Base-by-base conservation (phyloP, 768 basidiomycete genomes). In the Trametopsis cervina region DNA sequence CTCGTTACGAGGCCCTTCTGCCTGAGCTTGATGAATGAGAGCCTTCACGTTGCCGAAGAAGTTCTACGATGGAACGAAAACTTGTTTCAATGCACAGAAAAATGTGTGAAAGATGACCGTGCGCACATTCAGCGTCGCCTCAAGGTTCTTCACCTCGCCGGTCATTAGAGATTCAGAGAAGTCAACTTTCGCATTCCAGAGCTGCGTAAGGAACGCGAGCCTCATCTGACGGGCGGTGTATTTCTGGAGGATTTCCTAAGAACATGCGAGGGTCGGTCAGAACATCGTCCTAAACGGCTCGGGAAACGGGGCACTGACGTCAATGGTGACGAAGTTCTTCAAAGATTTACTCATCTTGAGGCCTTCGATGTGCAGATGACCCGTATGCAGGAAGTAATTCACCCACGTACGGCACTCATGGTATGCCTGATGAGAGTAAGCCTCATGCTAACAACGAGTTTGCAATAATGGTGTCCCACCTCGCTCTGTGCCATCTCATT, bases 331-430 rank as follows among this genome's bases (percentile, higher is more conserved):
- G 63, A 98, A 99, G 62, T 99, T 99, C 66, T 99, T 99, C 53
- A 99, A 69, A 9, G 91, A 94, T 69, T 99, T 99, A 70, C 89
- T 93, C 96, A 99, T 99, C 68, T 99, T 99, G 50, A 96, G 72
- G 7, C 96, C 96, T 63, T 96, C 92, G 57, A 99, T 98, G 64
- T 98, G 94, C 26, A 99, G 71, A 70, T 99, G 96, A 10, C 96
- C 96, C 0, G 95, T 98, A 66, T 99, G 96, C 42, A 98, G 70
- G 72, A 99, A 99, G 65, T 98, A 99, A 63, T 96, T 97, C 56
- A 98, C 94, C 96, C 96, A 99, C 54, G 92, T 76, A 22, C 73
- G 64, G 67, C 91, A 95, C 50, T 86, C 77, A 64, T 97, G 92
- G 68, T 89, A 96, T 2, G 96, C 95, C 94, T 97, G 51, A 43